These are phyloP conservation scores for Adenanthera pavonina DNA, from an alignment of 306 rosid genomes.

Conservation along the genomic window DNA sequence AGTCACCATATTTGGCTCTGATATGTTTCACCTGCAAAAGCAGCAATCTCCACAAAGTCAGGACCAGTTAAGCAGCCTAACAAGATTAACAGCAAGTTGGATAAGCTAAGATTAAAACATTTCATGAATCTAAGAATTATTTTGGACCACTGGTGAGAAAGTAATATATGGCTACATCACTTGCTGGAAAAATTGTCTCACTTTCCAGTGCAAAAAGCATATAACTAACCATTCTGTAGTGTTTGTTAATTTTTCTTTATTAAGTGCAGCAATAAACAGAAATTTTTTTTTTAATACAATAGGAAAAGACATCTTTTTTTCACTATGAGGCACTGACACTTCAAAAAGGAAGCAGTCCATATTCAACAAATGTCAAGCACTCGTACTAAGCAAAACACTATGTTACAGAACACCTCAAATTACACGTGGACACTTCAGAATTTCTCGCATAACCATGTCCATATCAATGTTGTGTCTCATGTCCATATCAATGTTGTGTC, in stretches of 20 bases:
- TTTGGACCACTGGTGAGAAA: constrained; percentile 28
- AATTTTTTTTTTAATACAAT: constrained; percentile 4
- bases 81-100: constrained; percentile 13
- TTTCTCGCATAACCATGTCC: background rate
- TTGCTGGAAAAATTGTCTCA: constrained; percentile 11
- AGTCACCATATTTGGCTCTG: constrained; percentile 75
- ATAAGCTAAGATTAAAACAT: constrained; percentile 5
- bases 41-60: constrained; percentile 26
- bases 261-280: constrained; percentile 4
- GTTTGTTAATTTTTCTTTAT: constrained; percentile 17
- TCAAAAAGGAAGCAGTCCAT: background rate
- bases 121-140: constrained; percentile 20
- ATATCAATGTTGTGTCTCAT: background rate
- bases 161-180: constrained; percentile 25
- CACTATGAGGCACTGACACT: background rate
- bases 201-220: constrained; percentile 8
- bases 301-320: constrained; percentile 16
- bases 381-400: background rate
- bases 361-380: background rate
- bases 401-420: background rate
- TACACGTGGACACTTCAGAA: background rate
- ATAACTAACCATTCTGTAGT: constrained; percentile 22
- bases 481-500: background rate
- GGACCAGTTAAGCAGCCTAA: constrained; percentile 27
- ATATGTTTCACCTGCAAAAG: constrained; percentile 78